These are phyloP conservation scores for Aspergillus coremiiformis DNA, from an alignment of 495 filamentous ascomycete species.

Conservation along the genomic window DNA sequence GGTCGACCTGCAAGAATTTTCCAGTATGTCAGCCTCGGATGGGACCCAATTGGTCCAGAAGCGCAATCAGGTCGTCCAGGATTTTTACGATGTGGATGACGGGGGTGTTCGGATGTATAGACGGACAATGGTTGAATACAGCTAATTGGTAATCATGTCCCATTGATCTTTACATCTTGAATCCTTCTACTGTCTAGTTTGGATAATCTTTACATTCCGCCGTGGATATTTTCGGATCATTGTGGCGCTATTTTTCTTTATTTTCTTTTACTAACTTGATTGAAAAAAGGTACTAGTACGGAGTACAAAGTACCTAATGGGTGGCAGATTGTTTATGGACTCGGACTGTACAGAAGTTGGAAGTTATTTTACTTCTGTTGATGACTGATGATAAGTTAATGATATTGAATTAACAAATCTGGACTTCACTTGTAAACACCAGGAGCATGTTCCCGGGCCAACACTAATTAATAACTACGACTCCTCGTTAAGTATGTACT, in stretches of 20 bases:
- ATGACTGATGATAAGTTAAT: conserved; percentile 1
- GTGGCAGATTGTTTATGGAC: neutral
- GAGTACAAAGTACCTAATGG: no score
- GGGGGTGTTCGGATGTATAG: conserved; percentile 28
- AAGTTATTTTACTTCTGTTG: neutral
- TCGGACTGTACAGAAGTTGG: neutral
- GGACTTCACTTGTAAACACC: no score
- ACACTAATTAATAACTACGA: neutral
- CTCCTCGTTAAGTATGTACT: neutral
- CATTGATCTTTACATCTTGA: conserved; percentile 2
- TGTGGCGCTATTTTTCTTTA: neutral
- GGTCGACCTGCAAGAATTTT: conserved; percentile 4
- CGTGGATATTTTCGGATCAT: neutral
- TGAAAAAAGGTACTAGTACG: no score
- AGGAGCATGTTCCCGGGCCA: no score
- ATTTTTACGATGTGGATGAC: conserved; percentile 26
- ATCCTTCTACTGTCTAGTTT: neutral
- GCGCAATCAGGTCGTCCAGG: conserved; percentile 21
- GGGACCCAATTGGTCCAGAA: conserved; percentile 13
- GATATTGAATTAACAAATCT: neutral
- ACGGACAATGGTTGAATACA: conserved; percentile 33
- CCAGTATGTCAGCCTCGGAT: conserved; percentile 6
- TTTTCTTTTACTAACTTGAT: neutral
- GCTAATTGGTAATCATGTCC: conserved; percentile 12
- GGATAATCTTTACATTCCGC: neutral